A percentile compares a stretch with the other conserved stretches of the same genome.
phyloP scores from a whole-genome alignment of 108 stramenopile species.

The Discostella stelligeroides region DNA sequence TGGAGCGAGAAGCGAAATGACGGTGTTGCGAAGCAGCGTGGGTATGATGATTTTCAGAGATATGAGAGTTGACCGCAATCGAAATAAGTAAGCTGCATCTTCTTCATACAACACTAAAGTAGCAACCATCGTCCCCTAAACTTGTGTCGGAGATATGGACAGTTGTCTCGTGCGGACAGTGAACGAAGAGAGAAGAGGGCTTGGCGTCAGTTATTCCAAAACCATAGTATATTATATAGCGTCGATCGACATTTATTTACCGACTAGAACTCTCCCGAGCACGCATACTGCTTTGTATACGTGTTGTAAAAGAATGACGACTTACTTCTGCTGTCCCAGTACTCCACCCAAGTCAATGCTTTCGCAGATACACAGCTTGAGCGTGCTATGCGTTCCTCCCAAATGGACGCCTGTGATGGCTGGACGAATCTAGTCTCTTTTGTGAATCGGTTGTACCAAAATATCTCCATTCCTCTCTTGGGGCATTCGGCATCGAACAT shows the following conservation, averaged over 20 bases:
- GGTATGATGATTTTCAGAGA: constrained; percentile 78
- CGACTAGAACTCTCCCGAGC: neutral
- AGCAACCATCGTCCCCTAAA: too few relatives aligned
- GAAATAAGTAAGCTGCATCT: too few relatives aligned
- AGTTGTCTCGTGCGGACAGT: too few relatives aligned
- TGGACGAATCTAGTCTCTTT: constrained; percentile 25
- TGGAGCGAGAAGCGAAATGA: constrained; percentile 58
- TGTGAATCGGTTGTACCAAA: constrained; percentile 50
- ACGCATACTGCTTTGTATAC: constrained; percentile 23
- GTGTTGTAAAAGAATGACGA: constrained; percentile 22
- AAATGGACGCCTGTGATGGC: constrained; percentile 9
- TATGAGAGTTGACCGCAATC: constrained; percentile 45
- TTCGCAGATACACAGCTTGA: constrained; percentile 28
- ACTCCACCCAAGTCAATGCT: constrained; percentile 26
- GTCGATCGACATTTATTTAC: too few relatives aligned
- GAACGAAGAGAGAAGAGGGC: too few relatives aligned
- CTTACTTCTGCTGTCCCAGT: constrained; percentile 32
- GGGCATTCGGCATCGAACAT: constrained; percentile 38
- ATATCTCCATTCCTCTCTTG: constrained; percentile 38
- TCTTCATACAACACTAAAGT: too few relatives aligned
- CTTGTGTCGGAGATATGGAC: too few relatives aligned
- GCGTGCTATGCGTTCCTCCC: constrained; percentile 36
- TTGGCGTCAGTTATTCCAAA: too few relatives aligned
- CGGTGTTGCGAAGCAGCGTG: constrained; percentile 57
- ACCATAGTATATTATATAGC: too few relatives aligned